Evolutionary conservation across 495 filamentous ascomycete species (phyloP).

Genomic region (Schizothecium vesticola): DNA sequence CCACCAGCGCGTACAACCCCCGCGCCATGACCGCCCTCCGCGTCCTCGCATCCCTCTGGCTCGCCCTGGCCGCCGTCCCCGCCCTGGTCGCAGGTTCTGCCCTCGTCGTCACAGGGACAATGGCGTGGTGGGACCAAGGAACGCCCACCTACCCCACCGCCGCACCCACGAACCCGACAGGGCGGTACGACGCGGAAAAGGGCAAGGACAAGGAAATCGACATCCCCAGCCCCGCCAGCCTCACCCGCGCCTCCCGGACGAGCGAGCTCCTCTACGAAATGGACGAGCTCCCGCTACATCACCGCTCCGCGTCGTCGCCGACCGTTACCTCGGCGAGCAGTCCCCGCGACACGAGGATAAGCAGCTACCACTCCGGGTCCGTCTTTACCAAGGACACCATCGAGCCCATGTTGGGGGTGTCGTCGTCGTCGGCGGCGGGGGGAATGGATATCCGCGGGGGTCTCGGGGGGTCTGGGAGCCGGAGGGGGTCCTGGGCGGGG

Average conservation of each 20-base stretch:
- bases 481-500: not conserved
- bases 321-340: not conserved
- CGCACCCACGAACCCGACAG: not conserved
- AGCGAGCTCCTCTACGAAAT: constrained; percentile 8
- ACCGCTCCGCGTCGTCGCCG: not conserved
- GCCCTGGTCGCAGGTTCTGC: not conserved
- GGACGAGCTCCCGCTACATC: not conserved
- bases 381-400: not conserved
- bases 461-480: not conserved
- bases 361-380: not conserved
- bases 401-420: not conserved
- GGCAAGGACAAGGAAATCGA: constrained; percentile 12
- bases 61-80: constrained; percentile 5
- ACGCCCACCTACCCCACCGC: not conserved
- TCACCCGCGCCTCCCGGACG: constrained; percentile 2
- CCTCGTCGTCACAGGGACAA: not conserved
- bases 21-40: constrained; percentile 9
- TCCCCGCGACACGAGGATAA: not conserved
- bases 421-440: not conserved
- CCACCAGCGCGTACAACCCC: constrained; percentile 12
- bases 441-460: constrained; percentile 1
- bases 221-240: not conserved
- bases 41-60: constrained; percentile 8
- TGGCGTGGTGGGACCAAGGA: not conserved
- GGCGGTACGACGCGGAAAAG: constrained; percentile 12